Percentiles rank a stretch among this genome's conserved stretches.
Conservation (phyloP, 495 filamentous ascomycete species). For the Penicillium fimorum region DNA sequence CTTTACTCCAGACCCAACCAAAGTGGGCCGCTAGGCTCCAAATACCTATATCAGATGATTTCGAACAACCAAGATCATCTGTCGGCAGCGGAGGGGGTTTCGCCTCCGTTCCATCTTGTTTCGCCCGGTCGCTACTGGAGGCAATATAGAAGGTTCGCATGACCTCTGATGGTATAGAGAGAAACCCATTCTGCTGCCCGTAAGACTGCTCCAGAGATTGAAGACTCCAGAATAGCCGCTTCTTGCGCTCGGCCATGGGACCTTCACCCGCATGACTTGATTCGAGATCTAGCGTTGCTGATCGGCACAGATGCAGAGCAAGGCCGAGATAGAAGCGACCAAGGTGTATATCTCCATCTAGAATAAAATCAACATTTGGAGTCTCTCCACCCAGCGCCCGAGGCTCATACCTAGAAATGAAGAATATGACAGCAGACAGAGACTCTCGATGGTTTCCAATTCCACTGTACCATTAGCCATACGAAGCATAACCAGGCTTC, state of each 20-base stretch:
- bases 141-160: constrained; percentile 34
- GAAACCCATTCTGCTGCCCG: constrained; percentile 41
- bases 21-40: constrained; percentile 45
- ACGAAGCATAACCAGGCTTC: constrained; percentile 46
- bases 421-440: constrained; percentile 45
- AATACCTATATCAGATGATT: constrained; percentile 36
- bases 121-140: constrained; percentile 15
- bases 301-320: constrained; percentile 44
- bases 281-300: constrained; percentile 43
- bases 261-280: constrained; percentile 33
- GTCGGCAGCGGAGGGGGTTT: constrained; percentile 37
- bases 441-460: constrained; percentile 44
- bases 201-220: constrained; percentile 43
- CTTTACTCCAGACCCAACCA: constrained; percentile 47
- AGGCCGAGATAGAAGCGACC: constrained; percentile 46
- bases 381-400: background rate
- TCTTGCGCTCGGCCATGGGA: constrained; percentile 38
- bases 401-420: constrained; percentile 40
- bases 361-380: constrained; percentile 1
- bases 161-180: constrained; percentile 35
- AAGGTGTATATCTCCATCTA: constrained; percentile 42
- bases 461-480: constrained; percentile 48
- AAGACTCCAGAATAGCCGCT: constrained; percentile 46
- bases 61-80: constrained; percentile 36
- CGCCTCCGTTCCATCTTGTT: constrained; percentile 15